Evolutionary conservation across 2,329 filamentous ascomycete species (phyloP), one percentile per base, ranked within the genome.

Genomic region (Paramyrothecium roridum): DNA sequence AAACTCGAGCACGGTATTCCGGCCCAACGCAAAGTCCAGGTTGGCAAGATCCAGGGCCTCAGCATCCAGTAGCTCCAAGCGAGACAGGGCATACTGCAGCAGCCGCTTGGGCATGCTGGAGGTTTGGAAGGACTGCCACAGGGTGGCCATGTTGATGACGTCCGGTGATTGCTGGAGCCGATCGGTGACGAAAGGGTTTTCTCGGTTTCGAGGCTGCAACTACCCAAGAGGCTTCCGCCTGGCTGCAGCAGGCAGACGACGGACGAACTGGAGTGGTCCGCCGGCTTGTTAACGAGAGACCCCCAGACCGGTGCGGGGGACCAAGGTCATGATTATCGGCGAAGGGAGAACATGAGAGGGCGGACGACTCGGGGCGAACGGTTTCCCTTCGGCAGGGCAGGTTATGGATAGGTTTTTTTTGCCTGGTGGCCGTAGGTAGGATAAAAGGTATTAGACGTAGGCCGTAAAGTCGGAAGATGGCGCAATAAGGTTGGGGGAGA

Each of bases 31-130:
- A 62, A 97, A 84, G 63, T 96, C 91, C 59, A 98, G 76, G 62
- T 91, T 91, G 61, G 95, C 91, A 58, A 95, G 81, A 66, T 97
- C 90, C 62, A 97, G 78, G 13, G 89, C 87, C 67, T 96, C 89
- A 55, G 91, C 89, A 67, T 98, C 95, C 57, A 99, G 84, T 54
- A 97, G 80, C 63, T 96, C 92, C 56, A 96, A 80, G 56, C 88
- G 86, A 22, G 89, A 88, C 46, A 99, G 79, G 51, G 88, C 91
- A 77, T 95, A 96, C 63, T 91, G 88, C 61, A 98, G 82, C 65
- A 98, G 81, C 71, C 89, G 87, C 81, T 95, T 96, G 76, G 93
- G 90, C 79, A 96, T 91, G 63, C 85, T 90, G 60, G 91, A 84
- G 70, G 74, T 79, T 65, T 78, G 75, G 65, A 86, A 84, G 56